Evolutionary conservation across 2,329 filamentous ascomycete species (phyloP).

Genomic region (Sporothrix luriei): DNA sequence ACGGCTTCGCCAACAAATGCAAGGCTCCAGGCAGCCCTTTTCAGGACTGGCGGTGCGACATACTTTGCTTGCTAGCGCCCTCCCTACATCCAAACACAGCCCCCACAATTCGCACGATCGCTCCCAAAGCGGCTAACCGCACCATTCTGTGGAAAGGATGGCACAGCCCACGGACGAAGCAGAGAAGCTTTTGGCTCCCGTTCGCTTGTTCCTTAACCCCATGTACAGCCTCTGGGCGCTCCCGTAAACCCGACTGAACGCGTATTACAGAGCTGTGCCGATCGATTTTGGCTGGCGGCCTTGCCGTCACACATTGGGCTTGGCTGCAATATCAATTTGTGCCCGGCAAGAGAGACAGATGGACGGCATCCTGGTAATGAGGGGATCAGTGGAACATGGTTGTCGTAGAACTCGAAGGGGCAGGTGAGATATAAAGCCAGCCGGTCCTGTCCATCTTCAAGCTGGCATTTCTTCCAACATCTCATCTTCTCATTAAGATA

Average conservation of each 20-base stretch:
- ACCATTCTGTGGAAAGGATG: not conserved
- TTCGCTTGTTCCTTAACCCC: not conserved
- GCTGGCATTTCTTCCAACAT: not conserved
- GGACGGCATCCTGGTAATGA: not conserved
- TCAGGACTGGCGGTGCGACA: no score
- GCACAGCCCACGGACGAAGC: constrained; percentile 7
- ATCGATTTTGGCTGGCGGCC: constrained; percentile 15
- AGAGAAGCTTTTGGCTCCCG: not conserved
- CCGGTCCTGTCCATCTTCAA: not conserved
- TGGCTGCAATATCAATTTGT: not conserved
- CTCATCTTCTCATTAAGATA: not conserved
- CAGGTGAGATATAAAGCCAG: constrained; percentile 4
- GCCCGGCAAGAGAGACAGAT: not conserved
- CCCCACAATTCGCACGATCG: not conserved
- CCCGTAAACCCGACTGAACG: not conserved
- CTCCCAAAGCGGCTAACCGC: not conserved
- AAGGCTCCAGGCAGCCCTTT: not conserved
- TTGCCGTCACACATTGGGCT: not conserved
- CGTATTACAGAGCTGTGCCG: constrained; percentile 5
- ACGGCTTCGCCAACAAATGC: constrained; percentile 1
- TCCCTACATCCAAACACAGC: not conserved
- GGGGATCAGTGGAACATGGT: not conserved
- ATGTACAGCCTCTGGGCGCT: not conserved
- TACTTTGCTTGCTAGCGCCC: no score
- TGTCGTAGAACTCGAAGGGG: not conserved